A percentile compares a stretch with the other conserved stretches of the same genome.
These are phyloP conservation scores for Solanum chacoense DNA, from an alignment of 305 asterid genomes.

Conservation along the genomic window DNA sequence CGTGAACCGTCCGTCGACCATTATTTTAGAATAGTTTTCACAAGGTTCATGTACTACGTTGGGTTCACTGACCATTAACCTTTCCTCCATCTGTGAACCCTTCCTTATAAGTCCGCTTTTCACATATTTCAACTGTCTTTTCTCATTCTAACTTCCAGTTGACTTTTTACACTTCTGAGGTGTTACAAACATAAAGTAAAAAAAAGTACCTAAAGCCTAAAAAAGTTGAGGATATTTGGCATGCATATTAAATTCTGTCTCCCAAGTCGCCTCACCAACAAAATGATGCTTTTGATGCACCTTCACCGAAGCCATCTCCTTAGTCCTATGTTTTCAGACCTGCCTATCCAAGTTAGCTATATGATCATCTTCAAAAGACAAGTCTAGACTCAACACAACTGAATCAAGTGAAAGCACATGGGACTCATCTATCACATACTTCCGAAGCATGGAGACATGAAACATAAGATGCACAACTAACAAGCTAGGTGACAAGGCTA, in stretches of 20 bases:
- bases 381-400: neutral
- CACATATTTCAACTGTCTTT: neutral
- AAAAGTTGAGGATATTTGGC: neutral
- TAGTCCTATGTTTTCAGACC: neutral
- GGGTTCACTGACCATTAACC: neutral
- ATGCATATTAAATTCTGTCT: neutral
- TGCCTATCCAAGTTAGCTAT: neutral
- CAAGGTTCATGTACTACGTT: neutral
- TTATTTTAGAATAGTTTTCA: neutral
- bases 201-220: neutral
- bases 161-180: neutral
- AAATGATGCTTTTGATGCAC: neutral
- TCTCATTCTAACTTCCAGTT: neutral
- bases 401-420: neutral
- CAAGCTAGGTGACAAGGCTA: neutral
- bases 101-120: neutral
- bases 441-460: neutral
- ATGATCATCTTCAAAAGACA: neutral
- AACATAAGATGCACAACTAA: neutral
- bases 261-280: neutral
- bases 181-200: neutral
- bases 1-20: neutral
- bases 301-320: neutral
- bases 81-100: neutral
- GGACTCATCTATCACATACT: neutral